These are phyloP conservation scores for Helianthus tuberosus DNA, from an alignment of 129 eudicot species.

Conservation along the genomic window DNA sequence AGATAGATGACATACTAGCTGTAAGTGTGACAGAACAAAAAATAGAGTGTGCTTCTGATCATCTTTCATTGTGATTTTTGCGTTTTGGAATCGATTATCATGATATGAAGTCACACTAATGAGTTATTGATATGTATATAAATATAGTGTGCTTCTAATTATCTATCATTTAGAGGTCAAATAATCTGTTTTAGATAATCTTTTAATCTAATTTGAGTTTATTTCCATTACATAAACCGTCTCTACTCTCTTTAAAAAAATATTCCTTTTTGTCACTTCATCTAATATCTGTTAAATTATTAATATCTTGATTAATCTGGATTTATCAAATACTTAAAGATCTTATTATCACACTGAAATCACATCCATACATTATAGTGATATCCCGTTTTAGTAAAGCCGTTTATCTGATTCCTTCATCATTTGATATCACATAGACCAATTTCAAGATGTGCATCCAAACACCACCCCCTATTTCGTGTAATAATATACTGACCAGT, in stretches of 20 bases:
- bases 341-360: background rate
- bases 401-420: background rate
- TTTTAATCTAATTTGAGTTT: no score
- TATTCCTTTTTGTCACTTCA: background rate
- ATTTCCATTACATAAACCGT: no score
- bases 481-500: background rate
- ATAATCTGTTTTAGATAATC: no score
- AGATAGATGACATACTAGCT: constrained; percentile 67
- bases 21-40: constrained; percentile 34
- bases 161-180: no score
- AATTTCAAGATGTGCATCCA: background rate
- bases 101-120: background rate
- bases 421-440: background rate
- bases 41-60: no score
- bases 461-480: background rate
- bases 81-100: background rate
- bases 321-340: background rate
- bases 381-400: background rate
- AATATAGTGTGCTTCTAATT: no score
- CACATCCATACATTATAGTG: background rate
- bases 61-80: no score
- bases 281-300: background rate
- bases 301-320: background rate
- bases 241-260: no score
- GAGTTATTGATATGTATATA: background rate